Base-by-base conservation (phyloP, 768 basidiomycete genomes). In the Strobilomyces echinocephalus region DNA sequence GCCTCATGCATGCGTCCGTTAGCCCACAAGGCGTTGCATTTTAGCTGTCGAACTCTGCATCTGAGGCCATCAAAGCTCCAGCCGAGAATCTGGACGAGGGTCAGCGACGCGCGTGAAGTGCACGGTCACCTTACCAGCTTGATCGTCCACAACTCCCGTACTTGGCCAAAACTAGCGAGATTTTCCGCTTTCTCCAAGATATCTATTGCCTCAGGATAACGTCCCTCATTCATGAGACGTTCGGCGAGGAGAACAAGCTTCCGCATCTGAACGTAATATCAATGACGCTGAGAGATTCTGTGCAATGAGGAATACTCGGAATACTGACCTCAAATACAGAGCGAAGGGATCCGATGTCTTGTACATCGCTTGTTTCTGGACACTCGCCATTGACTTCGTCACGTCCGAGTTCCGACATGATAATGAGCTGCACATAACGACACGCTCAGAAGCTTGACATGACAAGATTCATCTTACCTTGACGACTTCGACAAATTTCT, bases 71-170 rank as follows among this genome's bases (percentile, higher is more conserved):
- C 39, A n/a, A 60, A 18, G n/a, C 54, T 26, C 59, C 56, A 58
- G 9, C 56, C 59, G 30, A 58, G 55, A 10, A 60, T 30, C 59
- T 60, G 54, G 36, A 10, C 2, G 7, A 43, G 8, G 6, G 24
- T 43, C 24, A 43, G 10, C 41, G 18, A 40, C 8, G 39, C 5
- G 14, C 15, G 2, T 7, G 18, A 42, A 38, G 21, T 9, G 6
- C 8, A 46, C 28, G 8, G 49, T 18, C 4, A 5, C 10, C 53
- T 50, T 47, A 55, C 56, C 0, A 58, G 41, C 2, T 44, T 42
- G 4, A 60, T 46, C 5, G 34, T 52, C n/a, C 8, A 40, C 16
- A 50, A 16, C 38, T 60, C 56, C 2, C 50, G 45, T 38, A 31
- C 18, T 15, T 43, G 20, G 5, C 21, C 10, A 10, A 60, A 47